These are phyloP conservation scores for Zoysia pacifica DNA, from an alignment of 176 grass and related monocot genomes.

Conservation along the genomic window DNA sequence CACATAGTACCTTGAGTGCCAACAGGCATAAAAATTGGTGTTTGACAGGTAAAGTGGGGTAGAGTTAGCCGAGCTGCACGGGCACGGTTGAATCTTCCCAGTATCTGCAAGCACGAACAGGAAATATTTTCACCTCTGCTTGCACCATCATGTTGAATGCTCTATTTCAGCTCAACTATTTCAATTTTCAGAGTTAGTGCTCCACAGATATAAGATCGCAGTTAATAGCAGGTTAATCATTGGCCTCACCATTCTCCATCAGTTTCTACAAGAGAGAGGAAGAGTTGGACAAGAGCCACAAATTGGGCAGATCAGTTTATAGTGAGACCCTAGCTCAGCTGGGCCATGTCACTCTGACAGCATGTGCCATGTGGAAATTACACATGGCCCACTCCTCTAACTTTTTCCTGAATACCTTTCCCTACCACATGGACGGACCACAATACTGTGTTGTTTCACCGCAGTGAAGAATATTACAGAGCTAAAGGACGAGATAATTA, in stretches of 20 bases:
- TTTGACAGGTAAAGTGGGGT: constrained; percentile 91
- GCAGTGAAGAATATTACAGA: neutral
- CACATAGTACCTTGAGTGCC: constrained; percentile 81
- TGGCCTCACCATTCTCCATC: neutral
- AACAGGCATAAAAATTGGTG: constrained; percentile 97
- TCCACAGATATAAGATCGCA: neutral
- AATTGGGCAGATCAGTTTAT: neutral
- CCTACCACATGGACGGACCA: neutral
- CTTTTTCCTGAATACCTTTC: neutral
- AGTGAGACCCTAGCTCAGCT: constrained; percentile 16
- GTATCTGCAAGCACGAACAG: constrained; percentile 60
- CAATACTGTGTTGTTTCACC: neutral
- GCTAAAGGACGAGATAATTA: constrained; percentile 8
- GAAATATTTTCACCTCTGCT: constrained; percentile 10
- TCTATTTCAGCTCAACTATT: neutral
- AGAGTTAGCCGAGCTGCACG: constrained; percentile 82
- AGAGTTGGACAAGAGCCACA: neutral
- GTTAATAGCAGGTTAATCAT: neutral
- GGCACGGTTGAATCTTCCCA: constrained; percentile 92
- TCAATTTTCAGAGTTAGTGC: neutral
- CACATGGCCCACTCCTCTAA: constrained; percentile 1
- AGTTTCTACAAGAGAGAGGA: constrained; percentile 31
- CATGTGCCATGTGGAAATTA: constrained; percentile 37
- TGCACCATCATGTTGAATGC: neutral
- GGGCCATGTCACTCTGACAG: constrained; percentile 20